Base-by-base conservation (phyloP, 352 stramenopile species). In the Phytophthora capsici region DNA sequence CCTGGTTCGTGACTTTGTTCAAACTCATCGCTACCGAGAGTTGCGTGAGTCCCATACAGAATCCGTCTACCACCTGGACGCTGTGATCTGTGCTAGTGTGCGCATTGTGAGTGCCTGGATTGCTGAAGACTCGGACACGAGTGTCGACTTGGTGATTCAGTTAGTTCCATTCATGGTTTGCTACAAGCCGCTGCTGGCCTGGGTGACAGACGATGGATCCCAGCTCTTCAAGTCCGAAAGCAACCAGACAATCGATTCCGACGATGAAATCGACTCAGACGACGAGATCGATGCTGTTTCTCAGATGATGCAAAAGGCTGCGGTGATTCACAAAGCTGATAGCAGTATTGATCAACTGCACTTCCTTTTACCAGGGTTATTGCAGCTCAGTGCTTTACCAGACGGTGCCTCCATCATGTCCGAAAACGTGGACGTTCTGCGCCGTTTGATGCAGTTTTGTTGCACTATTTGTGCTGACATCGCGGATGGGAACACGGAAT, bases 91-190 rank as follows among this genome's bases (percentile, higher is more conserved):
- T 41, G 86, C 84, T 6, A 94, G 84, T 61, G 66, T 94, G 8
- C 88, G 88, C 14, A 64, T 96, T 30, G 74, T 90, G 25, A 83
- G 84, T 26, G 82, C 88, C 2, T 96, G 88, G 86, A 84, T 96
- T 14, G 88, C 88, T 13, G 86, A 96, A 69, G 85, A 94, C 51
- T 88, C 85, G 8, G 88, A 96, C 59, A 82, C 84, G 10, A 83
- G 77, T 52, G 75, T 84, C 19, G 73, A 88, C 38, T 63, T 93
- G 36, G 71, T 90, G 20, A 76, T 94, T 47, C 75, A 89, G 17
- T 41, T 94, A 26, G 49, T 94, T 19, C 86, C 88, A 12, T 96
- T 94, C 50, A 81, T 96, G 50, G 78, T 96, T 13, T 89, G 80
- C 59, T 96, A 91, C 66, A 80, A 78, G 22, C 77, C 84, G 12